Evolutionary conservation across 768 basidiomycete genomes (phyloP).

Genomic region (Pleurotus salmoneostramineus): DNA sequence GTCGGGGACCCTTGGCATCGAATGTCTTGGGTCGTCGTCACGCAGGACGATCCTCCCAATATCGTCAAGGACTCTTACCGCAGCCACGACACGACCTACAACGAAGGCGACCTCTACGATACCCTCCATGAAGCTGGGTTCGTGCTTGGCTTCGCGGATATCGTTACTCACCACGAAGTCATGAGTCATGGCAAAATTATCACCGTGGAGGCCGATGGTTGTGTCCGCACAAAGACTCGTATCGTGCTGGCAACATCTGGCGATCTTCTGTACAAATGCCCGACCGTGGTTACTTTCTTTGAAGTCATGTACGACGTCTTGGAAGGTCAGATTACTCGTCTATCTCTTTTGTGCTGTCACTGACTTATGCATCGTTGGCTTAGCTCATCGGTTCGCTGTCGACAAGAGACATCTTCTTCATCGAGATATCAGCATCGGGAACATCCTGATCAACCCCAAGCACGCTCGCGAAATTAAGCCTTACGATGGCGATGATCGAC

Average conservation of each 20-base stretch:
- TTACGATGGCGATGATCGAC: background rate
- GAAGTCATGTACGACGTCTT: conserved; percentile 8
- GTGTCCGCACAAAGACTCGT: conserved; percentile 1
- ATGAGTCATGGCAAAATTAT: background rate
- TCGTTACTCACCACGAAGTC: background rate
- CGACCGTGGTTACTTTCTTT: conserved; percentile 6
- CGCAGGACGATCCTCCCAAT: background rate
- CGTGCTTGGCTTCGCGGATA: background rate
- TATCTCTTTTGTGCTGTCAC: background rate
- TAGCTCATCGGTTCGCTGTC: conserved; percentile 8
- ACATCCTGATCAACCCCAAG: conserved; percentile 13
- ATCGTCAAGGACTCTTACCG: background rate
- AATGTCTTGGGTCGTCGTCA: background rate
- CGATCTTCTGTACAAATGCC: conserved; percentile 1
- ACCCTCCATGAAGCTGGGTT: background rate
- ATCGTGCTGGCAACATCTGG: conserved; percentile 6
- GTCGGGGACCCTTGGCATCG: background rate
- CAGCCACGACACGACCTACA: background rate
- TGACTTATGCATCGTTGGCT: background rate
- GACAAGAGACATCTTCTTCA: conserved; percentile 16
- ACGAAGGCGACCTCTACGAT: background rate
- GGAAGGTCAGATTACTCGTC: conserved; percentile 3
- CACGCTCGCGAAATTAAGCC: background rate
- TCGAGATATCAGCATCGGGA: conserved; percentile 21
- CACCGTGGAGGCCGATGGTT: background rate